Conservation (phyloP, 2,329 filamentous ascomycete species). For the Exophiala bonariae region DNA sequence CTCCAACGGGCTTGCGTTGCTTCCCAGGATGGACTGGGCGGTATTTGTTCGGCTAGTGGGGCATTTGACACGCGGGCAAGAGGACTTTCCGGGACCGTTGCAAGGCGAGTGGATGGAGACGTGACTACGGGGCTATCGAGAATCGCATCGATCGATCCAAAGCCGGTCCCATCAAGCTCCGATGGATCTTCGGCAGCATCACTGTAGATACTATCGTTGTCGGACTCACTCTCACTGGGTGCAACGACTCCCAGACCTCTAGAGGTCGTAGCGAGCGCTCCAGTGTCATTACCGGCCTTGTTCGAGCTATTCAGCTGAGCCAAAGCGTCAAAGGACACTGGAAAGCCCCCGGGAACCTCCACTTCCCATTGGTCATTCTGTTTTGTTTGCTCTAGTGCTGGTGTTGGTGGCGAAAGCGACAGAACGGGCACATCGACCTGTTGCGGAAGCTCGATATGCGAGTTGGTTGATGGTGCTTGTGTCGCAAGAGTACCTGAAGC, state of each 20-base stretch:
- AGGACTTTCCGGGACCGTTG: conserved; percentile 25
- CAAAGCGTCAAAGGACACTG: conserved; percentile 31
- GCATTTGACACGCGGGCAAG: conserved; percentile 5
- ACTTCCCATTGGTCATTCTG: conserved; percentile 37
- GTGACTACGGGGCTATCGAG: conserved; percentile 36
- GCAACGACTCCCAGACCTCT: conserved; percentile 1
- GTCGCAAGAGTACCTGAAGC: no score
- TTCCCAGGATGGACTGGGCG: conserved; percentile 26
- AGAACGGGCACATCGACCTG: conserved; percentile 41
- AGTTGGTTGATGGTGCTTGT: conserved; percentile 4
- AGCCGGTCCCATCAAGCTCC: conserved; percentile 41
- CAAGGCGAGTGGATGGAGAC: conserved; percentile 2
- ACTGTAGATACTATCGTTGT: conserved; percentile 47
- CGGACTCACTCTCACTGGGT: conserved; percentile 21
- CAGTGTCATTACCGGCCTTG: neutral
- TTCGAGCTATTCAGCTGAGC: conserved; percentile 6
- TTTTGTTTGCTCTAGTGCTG: conserved; percentile 39
- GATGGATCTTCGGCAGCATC: conserved; percentile 34
- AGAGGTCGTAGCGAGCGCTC: neutral
- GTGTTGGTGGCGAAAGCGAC: conserved; percentile 49
- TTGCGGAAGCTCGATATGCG: neutral
- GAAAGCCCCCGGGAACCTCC: conserved; percentile 62
- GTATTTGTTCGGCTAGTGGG: neutral
- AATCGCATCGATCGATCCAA: conserved; percentile 53
- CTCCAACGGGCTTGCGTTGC: conserved; percentile 32